Percentiles rank a stretch among this genome's conserved stretches.
phyloP scores from a whole-genome alignment of 2,329 filamentous ascomycete genomes.

The Dactylellina cionopaga region DNA sequence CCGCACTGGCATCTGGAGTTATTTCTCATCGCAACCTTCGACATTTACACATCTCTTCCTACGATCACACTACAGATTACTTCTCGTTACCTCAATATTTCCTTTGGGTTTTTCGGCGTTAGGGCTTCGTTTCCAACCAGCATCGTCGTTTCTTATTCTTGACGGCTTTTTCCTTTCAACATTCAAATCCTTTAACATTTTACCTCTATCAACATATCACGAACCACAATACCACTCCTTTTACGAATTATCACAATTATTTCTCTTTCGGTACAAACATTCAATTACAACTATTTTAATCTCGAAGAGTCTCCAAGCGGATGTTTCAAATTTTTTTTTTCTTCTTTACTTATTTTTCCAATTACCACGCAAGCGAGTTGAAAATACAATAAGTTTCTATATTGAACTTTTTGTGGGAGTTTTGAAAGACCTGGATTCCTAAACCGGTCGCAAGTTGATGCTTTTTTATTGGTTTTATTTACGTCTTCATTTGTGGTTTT shows the following conservation, averaged over 20 bases:
- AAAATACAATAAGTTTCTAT: constrained; percentile 8
- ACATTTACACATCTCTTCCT: background rate
- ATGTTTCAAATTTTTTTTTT: background rate
- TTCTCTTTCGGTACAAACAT: constrained; percentile 3
- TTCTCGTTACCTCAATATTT: no score
- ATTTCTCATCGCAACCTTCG: no score
- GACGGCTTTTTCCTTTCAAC: background rate
- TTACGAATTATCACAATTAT: background rate
- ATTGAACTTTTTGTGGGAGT: constrained; percentile 13
- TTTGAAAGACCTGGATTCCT: no score
- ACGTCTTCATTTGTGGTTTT: constrained; percentile 10
- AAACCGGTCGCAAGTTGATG: background rate
- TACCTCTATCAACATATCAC: background rate
- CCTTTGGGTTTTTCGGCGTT: no score
- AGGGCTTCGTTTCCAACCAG: no score
- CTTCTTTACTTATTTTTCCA: background rate
- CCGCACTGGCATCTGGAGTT: constrained; percentile 12
- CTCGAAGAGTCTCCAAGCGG: no score
- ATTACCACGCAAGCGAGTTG: constrained; percentile 5
- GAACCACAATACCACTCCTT: background rate
- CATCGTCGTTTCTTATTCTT: no score
- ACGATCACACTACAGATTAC: constrained; percentile 12
- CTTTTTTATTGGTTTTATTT: constrained; percentile 8
- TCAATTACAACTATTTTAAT: constrained; percentile 8
- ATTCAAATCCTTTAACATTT: background rate